Base-by-base conservation (phyloP, 805 yeast species). In the Grigorovia yakushimaensis region DNA sequence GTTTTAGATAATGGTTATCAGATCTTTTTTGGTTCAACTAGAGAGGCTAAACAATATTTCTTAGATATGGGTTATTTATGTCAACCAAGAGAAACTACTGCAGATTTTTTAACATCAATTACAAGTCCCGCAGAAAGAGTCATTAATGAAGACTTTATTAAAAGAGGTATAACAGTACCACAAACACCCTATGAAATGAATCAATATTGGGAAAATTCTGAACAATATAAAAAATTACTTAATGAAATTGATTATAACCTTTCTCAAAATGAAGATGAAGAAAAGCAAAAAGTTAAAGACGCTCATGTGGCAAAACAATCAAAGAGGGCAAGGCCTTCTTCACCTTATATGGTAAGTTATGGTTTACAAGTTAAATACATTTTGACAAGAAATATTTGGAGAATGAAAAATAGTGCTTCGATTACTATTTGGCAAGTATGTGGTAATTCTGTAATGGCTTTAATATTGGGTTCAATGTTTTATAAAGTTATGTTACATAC, bases 61-160 rank as follows among this genome's bases (percentile, higher is more conserved):
- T 73, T 72, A 51, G 68, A 70, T 19, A 77, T 83, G 83, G 89
- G 89, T 19, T 83, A 70, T 55, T 62, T 68, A 37, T 78, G 82
- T 51, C 84, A 83, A 20, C 68, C 75, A 7, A 72, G 88, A 56
- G 85, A 80, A 66, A 73, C 84, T 2, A 78, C 86, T 15, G 83
- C 87, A 13, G 88, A 82, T 58, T 82, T 81, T 59, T 65, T 82
- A 56, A 82, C 87, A 1, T 78, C 86, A 1, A 71, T 82, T 11
- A 80, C 88, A 9, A 83, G 80, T 60, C 85, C 87, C 8, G 66
- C 67, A 5, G 88, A 82, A 45, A 72, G 88, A 59, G 52, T 58
- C n/a, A 44, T 57, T 21, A 59, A 59, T 44, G 40, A 47, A 41
- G 62, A 61, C 1, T 64, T 55, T 49, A 59, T 76, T 2, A 64